A percentile compares a stretch with the other conserved stretches of the same genome.
Evolutionary conservation across 108 stramenopile genomes (phyloP).

Genomic region (Aureococcus anophagefferens): DNA sequence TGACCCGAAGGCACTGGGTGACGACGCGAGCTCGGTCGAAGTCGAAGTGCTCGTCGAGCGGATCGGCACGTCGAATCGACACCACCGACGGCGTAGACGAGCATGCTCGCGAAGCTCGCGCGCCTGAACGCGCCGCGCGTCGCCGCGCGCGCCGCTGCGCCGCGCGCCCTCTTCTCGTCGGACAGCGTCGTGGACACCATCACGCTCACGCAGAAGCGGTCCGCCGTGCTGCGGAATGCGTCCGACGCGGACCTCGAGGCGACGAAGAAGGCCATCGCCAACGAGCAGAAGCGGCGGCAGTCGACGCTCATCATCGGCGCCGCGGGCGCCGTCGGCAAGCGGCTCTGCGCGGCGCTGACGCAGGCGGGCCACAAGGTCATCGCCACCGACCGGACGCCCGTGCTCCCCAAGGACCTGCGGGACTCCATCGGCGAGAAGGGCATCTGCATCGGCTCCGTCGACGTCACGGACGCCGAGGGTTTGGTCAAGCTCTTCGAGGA

Average conservation of each 20-base stretch:
- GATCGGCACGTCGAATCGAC: no score
- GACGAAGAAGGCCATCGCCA: not conserved
- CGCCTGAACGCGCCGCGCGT: no score
- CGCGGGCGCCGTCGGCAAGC: conserved; percentile 8
- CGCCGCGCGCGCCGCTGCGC: no score
- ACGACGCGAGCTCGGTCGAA: no score
- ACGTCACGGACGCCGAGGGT: conserved; percentile 1
- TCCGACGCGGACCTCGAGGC: no score
- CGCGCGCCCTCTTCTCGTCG: no score
- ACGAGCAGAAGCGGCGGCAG: not conserved
- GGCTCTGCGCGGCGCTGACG: conserved; percentile 1
- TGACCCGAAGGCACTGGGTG: no score
- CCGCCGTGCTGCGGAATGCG: not conserved
- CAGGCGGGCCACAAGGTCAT: not conserved
- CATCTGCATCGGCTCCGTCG: conserved; percentile 1
- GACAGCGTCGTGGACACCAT: not conserved
- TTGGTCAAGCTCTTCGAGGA: not conserved
- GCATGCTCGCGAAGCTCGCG: no score
- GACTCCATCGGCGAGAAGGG: not conserved
- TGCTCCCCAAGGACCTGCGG: not conserved
- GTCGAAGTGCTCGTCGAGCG: no score
- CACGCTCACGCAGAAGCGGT: not conserved
- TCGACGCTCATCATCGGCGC: conserved; percentile 6
- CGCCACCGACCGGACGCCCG: conserved; percentile 1
- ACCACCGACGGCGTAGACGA: no score